Evolutionary conservation across 164 flowering plant species (phyloP).

Genomic region (Saururus chinensis): DNA sequence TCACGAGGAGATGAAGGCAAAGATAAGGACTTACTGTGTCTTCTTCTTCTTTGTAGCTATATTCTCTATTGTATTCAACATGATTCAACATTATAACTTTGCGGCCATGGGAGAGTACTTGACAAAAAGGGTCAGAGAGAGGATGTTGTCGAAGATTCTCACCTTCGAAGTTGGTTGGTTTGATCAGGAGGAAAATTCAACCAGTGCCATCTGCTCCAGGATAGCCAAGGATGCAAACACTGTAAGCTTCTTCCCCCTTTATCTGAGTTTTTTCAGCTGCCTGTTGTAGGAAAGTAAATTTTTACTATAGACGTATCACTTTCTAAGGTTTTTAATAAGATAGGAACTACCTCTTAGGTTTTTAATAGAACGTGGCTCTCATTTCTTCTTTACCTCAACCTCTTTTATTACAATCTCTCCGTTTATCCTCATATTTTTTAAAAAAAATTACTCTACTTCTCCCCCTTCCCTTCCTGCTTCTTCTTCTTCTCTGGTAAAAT

Average conservation of each 20-base stretch:
- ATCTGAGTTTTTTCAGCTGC: not conserved
- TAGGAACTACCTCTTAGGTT: no score
- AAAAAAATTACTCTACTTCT: no score
- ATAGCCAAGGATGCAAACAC: constrained; percentile 76
- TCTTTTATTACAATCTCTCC: no score
- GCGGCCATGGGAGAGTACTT: constrained; percentile 80
- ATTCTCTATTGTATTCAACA: constrained; percentile 41
- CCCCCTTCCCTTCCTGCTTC: no score
- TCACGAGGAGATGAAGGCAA: constrained; percentile 47
- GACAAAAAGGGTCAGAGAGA: constrained; percentile 68
- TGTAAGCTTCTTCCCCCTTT: constrained; percentile 15
- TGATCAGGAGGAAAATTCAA: constrained; percentile 68
- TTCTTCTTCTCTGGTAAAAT: no score
- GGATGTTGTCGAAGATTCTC: constrained; percentile 70
- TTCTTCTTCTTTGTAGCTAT: constrained; percentile 42
- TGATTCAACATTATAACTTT: constrained; percentile 66
- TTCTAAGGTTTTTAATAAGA: no score
- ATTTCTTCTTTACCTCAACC: no score
- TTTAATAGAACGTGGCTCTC: no score
- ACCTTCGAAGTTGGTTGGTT: constrained; percentile 92
- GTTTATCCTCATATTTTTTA: no score
- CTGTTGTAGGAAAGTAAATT: no score
- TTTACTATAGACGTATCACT: no score
- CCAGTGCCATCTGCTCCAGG: constrained; percentile 71
- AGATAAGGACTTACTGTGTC: constrained; percentile 37